Conservation (phyloP, 106 monocot genomes). For the Acanthochlamys bracteata region DNA sequence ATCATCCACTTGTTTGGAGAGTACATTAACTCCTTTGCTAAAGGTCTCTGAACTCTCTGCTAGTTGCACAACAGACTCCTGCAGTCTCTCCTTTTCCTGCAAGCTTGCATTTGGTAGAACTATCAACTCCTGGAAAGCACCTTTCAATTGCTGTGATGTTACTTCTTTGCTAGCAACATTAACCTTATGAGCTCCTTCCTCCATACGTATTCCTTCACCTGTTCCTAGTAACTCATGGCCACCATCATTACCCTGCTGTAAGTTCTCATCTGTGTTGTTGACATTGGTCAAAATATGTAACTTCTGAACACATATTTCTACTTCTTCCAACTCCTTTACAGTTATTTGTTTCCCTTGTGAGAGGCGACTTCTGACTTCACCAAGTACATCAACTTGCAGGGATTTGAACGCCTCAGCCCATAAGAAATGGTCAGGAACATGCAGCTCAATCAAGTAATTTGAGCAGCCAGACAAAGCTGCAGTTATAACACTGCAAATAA, state of each 20-base stretch:
- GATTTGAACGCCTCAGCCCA: constrained; percentile 57
- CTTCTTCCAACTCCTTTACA: constrained; percentile 50
- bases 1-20: constrained; percentile 13
- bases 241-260: not conserved
- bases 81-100: constrained; percentile 2
- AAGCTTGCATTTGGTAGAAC: not conserved
- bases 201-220: not conserved
- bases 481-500: constrained; percentile 42
- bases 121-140: not conserved
- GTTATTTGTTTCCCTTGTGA: constrained; percentile 1
- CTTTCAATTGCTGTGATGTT: too few species aligned
- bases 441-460: constrained; percentile 33
- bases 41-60: constrained; percentile 24
- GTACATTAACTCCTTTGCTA: constrained; percentile 29
- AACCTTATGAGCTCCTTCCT: too few species aligned
- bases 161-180: too few species aligned
- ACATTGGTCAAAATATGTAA: constrained; percentile 16
- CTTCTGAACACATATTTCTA: constrained; percentile 25
- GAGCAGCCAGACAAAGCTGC: constrained; percentile 43
- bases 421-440: constrained; percentile 40
- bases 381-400: constrained; percentile 27
- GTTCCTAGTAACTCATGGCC: not conserved
- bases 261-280: not conserved
- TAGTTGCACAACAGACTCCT: constrained; percentile 17
- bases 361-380: constrained; percentile 16